Evolutionary conservation across 2,329 filamentous ascomycete species (phyloP).

Genomic region (Thyridium curvatum): DNA sequence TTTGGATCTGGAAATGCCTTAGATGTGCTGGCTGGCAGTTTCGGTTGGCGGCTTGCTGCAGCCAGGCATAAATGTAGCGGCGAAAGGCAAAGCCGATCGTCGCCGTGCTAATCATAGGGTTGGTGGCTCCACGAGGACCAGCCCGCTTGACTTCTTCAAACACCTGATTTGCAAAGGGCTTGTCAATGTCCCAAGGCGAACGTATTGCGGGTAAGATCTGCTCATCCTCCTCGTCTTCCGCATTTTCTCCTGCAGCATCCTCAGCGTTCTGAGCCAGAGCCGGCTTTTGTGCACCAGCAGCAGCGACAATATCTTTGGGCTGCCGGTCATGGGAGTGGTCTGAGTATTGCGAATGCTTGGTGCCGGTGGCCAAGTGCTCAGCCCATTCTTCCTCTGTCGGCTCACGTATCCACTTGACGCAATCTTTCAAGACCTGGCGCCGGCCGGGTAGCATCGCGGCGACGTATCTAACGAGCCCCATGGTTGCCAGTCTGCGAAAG

Average conservation of each 20-base stretch:
- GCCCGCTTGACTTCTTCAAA: conserved; percentile 25
- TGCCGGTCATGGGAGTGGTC: conserved; percentile 15
- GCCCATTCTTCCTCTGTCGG: conserved; percentile 51
- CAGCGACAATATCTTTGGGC: conserved; percentile 8
- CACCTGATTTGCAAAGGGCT: conserved; percentile 24
- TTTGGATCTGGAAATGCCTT: conserved; percentile 28
- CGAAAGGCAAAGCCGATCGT: conserved; percentile 27
- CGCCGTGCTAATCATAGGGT: conserved; percentile 25
- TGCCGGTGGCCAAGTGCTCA: conserved; percentile 45
- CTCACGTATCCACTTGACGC: conserved; percentile 51
- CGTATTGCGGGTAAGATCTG: conserved; percentile 10
- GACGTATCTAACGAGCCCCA: conserved; percentile 50
- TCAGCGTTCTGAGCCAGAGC: conserved; percentile 4
- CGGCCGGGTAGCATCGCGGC: conserved; percentile 45
- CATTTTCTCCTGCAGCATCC: conserved; percentile 5
- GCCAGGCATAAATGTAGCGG: conserved; percentile 24
- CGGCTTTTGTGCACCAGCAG: conserved; percentile 5
- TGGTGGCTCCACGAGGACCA: conserved; percentile 23
- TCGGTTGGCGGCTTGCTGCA: conserved; percentile 21
- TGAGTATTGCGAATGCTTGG: conserved; percentile 20
- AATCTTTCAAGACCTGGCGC: conserved; percentile 52
- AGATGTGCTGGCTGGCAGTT: conserved; percentile 32
- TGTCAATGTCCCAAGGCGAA: conserved; percentile 22
- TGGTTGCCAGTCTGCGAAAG: conserved; percentile 49
- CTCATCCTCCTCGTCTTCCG: conserved; percentile 6